Evolutionary conservation across 345 rosid species (phyloP).

Genomic region (Geranium brycei): DNA sequence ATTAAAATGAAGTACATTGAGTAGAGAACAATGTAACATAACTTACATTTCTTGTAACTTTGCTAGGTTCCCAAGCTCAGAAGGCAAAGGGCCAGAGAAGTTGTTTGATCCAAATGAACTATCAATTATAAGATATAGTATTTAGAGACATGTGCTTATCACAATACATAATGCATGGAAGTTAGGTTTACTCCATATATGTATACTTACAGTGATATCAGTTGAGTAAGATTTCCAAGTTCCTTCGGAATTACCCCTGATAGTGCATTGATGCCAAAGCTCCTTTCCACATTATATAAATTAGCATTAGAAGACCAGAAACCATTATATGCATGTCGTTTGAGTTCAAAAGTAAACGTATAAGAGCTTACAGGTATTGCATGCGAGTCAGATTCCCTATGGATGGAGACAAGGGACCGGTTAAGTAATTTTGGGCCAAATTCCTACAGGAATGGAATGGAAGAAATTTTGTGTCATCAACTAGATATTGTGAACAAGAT

Average conservation of each 20-base stretch:
- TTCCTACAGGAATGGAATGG: slow-evolving; percentile 20
- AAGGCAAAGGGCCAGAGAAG: slow-evolving; percentile 57
- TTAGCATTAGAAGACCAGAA: slow-evolving; percentile 1
- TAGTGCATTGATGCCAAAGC: slow-evolving; percentile 35
- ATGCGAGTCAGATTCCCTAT: slow-evolving; percentile 34
- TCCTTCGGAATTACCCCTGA: slow-evolving; percentile 59
- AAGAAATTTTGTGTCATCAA: no score
- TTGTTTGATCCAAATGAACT: slow-evolving; percentile 43
- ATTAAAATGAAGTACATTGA: background rate
- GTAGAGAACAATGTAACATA: background rate
- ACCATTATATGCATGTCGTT: background rate
- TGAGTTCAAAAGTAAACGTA: background rate
- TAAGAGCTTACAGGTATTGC: slow-evolving; percentile 47
- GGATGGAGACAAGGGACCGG: slow-evolving; percentile 37
- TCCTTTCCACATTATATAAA: slow-evolving; percentile 19
- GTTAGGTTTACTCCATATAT: background rate
- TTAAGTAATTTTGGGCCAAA: slow-evolving; percentile 33
- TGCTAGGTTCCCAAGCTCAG: slow-evolving; percentile 42
- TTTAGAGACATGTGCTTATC: background rate
- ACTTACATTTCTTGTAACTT: slow-evolving; percentile 49
- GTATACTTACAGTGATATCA: slow-evolving; percentile 34
- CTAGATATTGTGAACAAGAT: background rate
- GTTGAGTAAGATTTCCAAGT: slow-evolving; percentile 43
- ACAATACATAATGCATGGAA: background rate
- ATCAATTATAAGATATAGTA: background rate